Conservation (phyloP, 2,329 filamentous ascomycete species). For the Ophiostoma sp. region DNA sequence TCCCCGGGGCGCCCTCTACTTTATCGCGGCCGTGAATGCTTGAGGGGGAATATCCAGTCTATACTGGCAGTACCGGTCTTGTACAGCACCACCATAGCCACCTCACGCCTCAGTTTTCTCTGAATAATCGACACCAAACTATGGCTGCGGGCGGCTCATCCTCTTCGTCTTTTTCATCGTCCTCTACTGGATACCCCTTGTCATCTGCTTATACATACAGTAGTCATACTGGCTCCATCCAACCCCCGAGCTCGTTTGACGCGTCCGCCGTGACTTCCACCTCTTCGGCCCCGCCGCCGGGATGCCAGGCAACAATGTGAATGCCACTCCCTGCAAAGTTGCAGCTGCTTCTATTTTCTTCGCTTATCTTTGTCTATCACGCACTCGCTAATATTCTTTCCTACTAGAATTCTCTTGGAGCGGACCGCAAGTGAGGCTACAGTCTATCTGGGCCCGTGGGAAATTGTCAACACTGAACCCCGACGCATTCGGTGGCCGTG, state of each 20-base stretch:
- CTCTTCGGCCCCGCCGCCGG: conserved; percentile 41
- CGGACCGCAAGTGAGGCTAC: conserved; percentile 45
- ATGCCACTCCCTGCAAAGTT: conserved; percentile 9
- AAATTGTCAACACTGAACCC: conserved; percentile 43
- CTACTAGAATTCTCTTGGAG: conserved; percentile 44
- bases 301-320: conserved; percentile 52
- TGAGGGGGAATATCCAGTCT: too few relatives aligned
- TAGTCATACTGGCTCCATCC: conserved; percentile 43
- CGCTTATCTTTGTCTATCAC: conserved; percentile 21
- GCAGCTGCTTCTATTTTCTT: too few relatives aligned
- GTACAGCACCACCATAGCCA: not conserved
- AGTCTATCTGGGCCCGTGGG: conserved; percentile 50
- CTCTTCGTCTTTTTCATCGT: conserved; percentile 45
- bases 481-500: conserved; percentile 50
- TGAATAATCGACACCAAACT: not conserved
- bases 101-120: not conserved
- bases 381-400: conserved; percentile 17
- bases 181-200: conserved; percentile 40
- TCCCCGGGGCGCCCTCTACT: not conserved
- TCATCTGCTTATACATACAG: conserved; percentile 40
- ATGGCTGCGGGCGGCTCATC: conserved; percentile 38
- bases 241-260: conserved; percentile 43
- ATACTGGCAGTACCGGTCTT: too few relatives aligned
- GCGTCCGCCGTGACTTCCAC: conserved; percentile 40
- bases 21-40: not conserved